Percentiles rank a stretch among this genome's conserved stretches.
phyloP scores from a whole-genome alignment of 2,329 filamentous ascomycete genomes.

The Uncinocarpus reesii region DNA sequence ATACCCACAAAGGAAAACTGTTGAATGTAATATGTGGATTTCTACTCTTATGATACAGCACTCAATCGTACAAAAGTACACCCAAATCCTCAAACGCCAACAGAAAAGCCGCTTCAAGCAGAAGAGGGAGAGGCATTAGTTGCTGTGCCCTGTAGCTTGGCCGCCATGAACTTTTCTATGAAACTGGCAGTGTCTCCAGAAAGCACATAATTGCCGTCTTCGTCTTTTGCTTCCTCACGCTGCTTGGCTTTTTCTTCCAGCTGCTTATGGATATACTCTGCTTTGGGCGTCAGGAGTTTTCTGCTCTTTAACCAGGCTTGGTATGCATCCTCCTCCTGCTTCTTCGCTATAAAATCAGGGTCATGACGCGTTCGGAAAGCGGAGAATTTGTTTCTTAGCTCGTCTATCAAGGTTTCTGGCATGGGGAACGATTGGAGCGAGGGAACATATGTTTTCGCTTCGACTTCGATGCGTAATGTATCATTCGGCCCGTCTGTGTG shows the following conservation, averaged over 20 bases:
- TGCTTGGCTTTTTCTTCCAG: conserved; percentile 30
- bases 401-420: conserved; percentile 67
- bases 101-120: not conserved
- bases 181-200: conserved; percentile 27
- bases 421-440: conserved; percentile 67
- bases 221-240: conserved; percentile 27
- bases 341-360: conserved; percentile 56
- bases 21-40: not conserved
- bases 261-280: conserved; percentile 33
- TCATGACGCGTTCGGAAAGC: conserved; percentile 74
- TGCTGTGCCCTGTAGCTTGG: conserved; percentile 17
- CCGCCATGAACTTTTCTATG: conserved; percentile 29
- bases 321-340: conserved; percentile 49
- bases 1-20: too few species aligned
- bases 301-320: conserved; percentile 37
- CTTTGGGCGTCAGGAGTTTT: conserved; percentile 40
- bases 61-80: conserved; percentile 4
- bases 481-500: conserved; percentile 52
- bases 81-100: conserved; percentile 4
- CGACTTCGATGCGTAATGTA: conserved; percentile 65
- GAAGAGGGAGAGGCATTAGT: conserved; percentile 7
- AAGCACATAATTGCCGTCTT: conserved; percentile 31
- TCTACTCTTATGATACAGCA: conserved; percentile 8
- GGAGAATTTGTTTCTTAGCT: conserved; percentile 74
- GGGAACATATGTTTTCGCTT: conserved; percentile 66